Evolutionary conservation across 352 stramenopile species (phyloP).

Genomic region (Lagenidium sp.): DNA sequence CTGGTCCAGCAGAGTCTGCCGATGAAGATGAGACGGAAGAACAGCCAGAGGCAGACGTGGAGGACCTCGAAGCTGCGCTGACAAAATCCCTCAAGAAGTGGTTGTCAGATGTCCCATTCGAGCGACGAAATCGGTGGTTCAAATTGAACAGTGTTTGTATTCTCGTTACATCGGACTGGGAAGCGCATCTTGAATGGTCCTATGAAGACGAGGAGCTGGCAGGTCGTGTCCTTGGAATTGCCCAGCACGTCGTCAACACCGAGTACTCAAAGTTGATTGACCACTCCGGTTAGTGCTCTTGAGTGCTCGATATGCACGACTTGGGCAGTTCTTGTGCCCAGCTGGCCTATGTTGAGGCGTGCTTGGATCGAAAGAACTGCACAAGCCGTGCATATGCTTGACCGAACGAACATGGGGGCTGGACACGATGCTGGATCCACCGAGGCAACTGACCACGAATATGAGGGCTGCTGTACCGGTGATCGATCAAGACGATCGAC

Average conservation of each 20-base stretch:
- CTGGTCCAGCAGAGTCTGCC: constrained; percentile 50
- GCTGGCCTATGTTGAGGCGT: no score
- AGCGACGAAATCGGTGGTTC: constrained; percentile 62
- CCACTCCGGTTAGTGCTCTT: constrained; percentile 13
- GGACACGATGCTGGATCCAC: constrained; percentile 78
- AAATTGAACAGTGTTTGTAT: constrained; percentile 66
- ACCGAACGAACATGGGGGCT: constrained; percentile 53
- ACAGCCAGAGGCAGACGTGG: constrained; percentile 54
- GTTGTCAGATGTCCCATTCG: constrained; percentile 44
- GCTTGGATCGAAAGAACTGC: constrained; percentile 67
- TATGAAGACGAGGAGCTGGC: constrained; percentile 81
- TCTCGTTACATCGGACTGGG: constrained; percentile 61
- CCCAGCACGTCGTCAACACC: constrained; percentile 63
- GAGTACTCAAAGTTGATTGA: constrained; percentile 30
- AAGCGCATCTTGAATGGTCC: constrained; percentile 77
- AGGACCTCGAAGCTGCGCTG: constrained; percentile 38
- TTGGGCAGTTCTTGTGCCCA: constrained; percentile 4
- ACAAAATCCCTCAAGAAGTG: constrained; percentile 41
- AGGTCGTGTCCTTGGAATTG: constrained; percentile 70
- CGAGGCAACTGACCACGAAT: constrained; percentile 62
- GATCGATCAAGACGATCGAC: constrained; percentile 94
- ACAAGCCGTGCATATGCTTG: constrained; percentile 65
- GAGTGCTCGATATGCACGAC: constrained; percentile 10
- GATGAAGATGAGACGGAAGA: constrained; percentile 69
- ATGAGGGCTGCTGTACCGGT: constrained; percentile 79